Percentiles rank a stretch among this genome's conserved stretches.
phyloP scores from a whole-genome alignment of 192 early-diverging fungal species.

The Coemansia sp. region DNA sequence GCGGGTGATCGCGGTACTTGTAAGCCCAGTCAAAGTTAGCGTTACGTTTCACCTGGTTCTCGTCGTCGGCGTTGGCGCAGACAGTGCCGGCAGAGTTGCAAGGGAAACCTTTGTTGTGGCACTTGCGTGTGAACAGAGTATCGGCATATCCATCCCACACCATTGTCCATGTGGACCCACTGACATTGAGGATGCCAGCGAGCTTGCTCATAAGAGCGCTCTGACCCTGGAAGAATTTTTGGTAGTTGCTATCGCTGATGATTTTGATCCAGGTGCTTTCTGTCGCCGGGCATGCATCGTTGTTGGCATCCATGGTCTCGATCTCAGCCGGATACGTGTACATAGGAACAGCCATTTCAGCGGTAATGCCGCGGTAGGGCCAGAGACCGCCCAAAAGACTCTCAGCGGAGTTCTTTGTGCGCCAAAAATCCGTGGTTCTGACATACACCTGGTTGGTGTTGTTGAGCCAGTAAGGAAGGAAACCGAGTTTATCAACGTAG shows the following conservation, averaged over 20 bases:
- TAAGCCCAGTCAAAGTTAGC: conserved; percentile 35
- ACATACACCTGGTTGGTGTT: conserved; percentile 53
- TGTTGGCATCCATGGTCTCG: conserved; percentile 57
- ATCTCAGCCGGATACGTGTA: conserved; percentile 52
- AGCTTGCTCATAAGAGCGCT: conserved; percentile 41
- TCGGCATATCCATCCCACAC: conserved; percentile 47
- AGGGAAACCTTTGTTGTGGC: conserved; percentile 30
- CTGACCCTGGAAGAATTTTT: conserved; percentile 37
- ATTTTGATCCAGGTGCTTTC: conserved; percentile 8
- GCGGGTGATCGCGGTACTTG: conserved; percentile 44
- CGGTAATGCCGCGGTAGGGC: conserved; percentile 28
- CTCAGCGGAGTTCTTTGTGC: conserved; percentile 61
- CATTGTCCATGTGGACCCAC: conserved; percentile 18
- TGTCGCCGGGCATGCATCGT: conserved; percentile 43
- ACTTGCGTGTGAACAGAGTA: conserved; percentile 38
- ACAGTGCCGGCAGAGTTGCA: conserved; percentile 16
- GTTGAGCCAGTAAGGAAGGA: conserved; percentile 46
- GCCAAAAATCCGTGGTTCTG: conserved; percentile 60
- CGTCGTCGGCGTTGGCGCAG: conserved; percentile 43
- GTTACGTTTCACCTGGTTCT: conserved; percentile 34
- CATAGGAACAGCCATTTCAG: conserved; percentile 29
- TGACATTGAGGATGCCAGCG: conserved; percentile 33
- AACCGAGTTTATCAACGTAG: conserved; percentile 57
- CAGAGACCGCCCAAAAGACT: conserved; percentile 54
- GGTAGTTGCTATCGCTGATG: conserved; percentile 12